These are phyloP conservation scores for Solanum bukasovii DNA, from an alignment of 257 asterid species.

Conservation along the genomic window DNA sequence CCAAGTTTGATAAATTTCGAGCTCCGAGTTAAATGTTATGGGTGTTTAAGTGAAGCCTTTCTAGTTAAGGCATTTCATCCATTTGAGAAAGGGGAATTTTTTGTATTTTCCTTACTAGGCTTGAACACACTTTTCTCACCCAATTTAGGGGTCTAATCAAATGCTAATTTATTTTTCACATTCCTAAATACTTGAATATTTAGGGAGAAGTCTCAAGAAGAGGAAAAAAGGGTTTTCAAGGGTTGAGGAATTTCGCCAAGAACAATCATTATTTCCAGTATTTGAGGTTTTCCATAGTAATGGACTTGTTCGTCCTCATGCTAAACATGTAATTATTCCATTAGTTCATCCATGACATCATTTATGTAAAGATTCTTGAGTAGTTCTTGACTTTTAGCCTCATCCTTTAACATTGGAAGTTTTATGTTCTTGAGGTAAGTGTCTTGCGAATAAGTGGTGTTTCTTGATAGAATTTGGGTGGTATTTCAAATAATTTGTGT, in stretches of 20 bases:
- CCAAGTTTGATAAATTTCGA: background rate
- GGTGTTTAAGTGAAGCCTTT: too few species aligned
- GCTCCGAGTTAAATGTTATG: background rate
- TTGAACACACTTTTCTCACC: background rate
- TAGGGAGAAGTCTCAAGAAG: background rate
- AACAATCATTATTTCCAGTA: too few species aligned
- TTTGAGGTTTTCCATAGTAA: background rate
- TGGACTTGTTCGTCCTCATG: background rate
- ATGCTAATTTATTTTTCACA: background rate
- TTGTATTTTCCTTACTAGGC: background rate
- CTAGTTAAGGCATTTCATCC: too few species aligned
- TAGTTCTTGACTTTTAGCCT: background rate
- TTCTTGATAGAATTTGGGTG: background rate
- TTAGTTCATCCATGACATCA: too few species aligned
- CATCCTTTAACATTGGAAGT: background rate
- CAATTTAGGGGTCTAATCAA: background rate
- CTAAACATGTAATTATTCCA: background rate
- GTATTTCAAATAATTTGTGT: too few species aligned
- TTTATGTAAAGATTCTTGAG: background rate
- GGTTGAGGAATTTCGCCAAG: background rate
- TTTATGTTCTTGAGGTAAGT: background rate
- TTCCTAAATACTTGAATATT: too few species aligned
- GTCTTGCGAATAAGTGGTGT: background rate
- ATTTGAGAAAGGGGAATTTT: background rate
- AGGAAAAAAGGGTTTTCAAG: too few species aligned